Conservation (phyloP, 306 rosid genomes). For the Prunus padus region DNA sequence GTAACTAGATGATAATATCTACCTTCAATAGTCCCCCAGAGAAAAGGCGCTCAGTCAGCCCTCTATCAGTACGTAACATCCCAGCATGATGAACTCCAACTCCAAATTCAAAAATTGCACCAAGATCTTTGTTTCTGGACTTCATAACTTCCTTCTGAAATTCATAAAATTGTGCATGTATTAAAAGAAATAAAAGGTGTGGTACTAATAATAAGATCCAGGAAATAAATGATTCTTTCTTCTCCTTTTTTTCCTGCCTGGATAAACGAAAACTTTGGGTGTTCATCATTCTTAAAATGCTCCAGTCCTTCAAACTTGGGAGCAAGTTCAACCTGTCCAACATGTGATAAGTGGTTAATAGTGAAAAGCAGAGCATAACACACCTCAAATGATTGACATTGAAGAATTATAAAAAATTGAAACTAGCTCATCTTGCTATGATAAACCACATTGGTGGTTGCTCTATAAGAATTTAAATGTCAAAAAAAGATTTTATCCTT, state of each 20-base stretch:
- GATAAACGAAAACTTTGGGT: constrained; percentile 48
- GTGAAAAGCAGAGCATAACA: constrained; percentile 14
- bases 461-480: neutral
- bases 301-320: constrained; percentile 64
- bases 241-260: too few relatives aligned
- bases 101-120: constrained; percentile 81
- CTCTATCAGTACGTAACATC: constrained; percentile 95
- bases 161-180: constrained; percentile 31
- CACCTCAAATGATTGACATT: neutral
- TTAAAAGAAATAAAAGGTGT: constrained; percentile 18
- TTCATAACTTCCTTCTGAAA: constrained; percentile 82
- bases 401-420: neutral
- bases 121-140: constrained; percentile 94
- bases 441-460: neutral
- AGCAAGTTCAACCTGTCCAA: constrained; percentile 76
- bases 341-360: constrained; percentile 26
- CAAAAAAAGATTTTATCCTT: neutral
- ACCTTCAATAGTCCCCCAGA: constrained; percentile 92
- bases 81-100: constrained; percentile 98
- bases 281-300: constrained; percentile 61
- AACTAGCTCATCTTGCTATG: neutral
- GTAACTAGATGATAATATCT: constrained; percentile 2
- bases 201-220: neutral
- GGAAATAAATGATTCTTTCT: too few relatives aligned
- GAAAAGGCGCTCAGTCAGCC: constrained; percentile 90